Evolutionary conservation across 306 rosid species (phyloP), one percentile per base, ranked within the genome.

Genomic region (Glycine tomentella): DNA sequence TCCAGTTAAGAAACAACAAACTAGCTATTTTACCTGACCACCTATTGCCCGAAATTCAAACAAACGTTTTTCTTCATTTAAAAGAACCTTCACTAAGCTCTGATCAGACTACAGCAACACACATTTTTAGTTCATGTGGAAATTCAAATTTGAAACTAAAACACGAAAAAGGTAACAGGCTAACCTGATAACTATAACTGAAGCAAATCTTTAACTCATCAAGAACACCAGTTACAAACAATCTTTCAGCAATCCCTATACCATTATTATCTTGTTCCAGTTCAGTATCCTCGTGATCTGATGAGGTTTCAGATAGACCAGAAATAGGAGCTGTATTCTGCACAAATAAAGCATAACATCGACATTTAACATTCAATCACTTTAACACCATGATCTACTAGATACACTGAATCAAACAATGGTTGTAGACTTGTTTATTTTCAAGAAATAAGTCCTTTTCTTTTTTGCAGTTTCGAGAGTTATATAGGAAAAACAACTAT

Each of bases 11-110:
- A 65, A 78, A 50, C 72, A 40, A 56, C 16, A 71, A 46, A 55
- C 66, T 14, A 52, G 56, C 42, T 51, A 74, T 20, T 71, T 82
- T 84, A 95, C 99, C 97, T 88, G 98, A 75, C 99, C 99, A 81
- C 99, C 99, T 73, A 90, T 89, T 70, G 98, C 99, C 67, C 99
- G 94, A 90, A 95, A 89, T 85, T 95, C 98, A 87, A 95, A 90
- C 72, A 93, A 90, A 33, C 69, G 86, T 58, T 74, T 86, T 89
- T 95, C 99, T 86, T 91, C 87, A 75, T 88, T 82, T 78, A 89
- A 91, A 76, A 95, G 98, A 84, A 95, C 96, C 86, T 91, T 88
- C 87, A 84, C 79, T 56, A 93, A 82, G 90, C 81, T 87, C 71
- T 89, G 91, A 72, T 78, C 93, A 78, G 82, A 88, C 99, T 95